Percentiles rank a stretch among this genome's conserved stretches.
These are phyloP conservation scores for Rhodamnia rubescens DNA, from an alignment of 345 rosid genomes.

Conservation along the genomic window DNA sequence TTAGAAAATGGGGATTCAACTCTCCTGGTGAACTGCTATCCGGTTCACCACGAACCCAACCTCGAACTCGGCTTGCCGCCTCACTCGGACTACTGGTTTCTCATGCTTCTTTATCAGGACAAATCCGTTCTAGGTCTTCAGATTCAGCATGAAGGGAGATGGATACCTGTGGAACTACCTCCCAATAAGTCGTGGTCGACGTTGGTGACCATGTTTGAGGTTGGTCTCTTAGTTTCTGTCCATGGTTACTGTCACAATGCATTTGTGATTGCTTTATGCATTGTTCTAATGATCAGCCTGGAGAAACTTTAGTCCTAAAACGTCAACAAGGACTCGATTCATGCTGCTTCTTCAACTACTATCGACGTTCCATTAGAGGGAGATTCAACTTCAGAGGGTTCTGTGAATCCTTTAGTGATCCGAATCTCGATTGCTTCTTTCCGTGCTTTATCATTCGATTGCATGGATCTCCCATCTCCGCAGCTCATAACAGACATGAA, in stretches of 20 bases:
- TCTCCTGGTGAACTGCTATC: conserved; percentile 15
- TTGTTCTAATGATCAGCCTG: not conserved
- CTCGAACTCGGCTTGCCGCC: conserved; percentile 16
- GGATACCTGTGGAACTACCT: conserved; percentile 15
- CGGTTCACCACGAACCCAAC: conserved; percentile 22
- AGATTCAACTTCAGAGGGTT: conserved; percentile 28
- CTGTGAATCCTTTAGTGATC: conserved; percentile 1
- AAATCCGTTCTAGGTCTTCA: conserved; percentile 16
- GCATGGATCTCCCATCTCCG: conserved; percentile 9
- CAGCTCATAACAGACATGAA: conserved; percentile 5
- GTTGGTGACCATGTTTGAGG: conserved; percentile 34
- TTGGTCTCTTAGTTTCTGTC: not conserved
- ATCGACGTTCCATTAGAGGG: not conserved
- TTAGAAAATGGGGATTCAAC: conserved; percentile 7
- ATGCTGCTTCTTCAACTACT: not conserved
- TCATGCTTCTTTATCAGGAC: conserved; percentile 20
- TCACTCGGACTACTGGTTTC: conserved; percentile 24
- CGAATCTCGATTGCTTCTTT: conserved; percentile 21
- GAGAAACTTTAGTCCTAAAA: not conserved
- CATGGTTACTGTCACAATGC: not conserved
- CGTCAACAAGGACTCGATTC: not conserved
- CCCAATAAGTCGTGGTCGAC: conserved; percentile 10
- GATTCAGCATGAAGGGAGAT: conserved; percentile 13
- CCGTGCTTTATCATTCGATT: conserved; percentile 8
- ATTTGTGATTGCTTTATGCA: not conserved